Percentiles rank a stretch among this genome's conserved stretches.
Conservation (phyloP, 2,329 filamentous ascomycete species). For the Monosporascus sp. region DNA sequence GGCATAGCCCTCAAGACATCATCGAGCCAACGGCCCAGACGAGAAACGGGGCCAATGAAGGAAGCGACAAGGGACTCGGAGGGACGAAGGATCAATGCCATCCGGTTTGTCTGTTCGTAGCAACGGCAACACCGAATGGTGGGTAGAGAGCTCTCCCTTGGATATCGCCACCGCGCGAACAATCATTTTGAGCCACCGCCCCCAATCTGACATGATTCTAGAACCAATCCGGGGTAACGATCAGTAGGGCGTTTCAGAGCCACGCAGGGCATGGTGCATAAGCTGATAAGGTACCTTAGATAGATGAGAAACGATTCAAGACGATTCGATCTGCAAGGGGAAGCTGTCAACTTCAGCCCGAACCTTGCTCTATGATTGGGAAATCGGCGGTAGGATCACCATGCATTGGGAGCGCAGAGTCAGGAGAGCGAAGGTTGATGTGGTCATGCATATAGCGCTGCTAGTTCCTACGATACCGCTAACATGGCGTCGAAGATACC, state of each 20-base stretch:
- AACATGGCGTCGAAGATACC: too few species aligned
- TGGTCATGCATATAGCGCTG: too few species aligned
- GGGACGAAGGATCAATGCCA: too few species aligned
- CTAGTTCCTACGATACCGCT: too few species aligned
- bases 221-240: not conserved
- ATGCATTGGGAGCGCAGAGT: not conserved
- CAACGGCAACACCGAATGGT: too few species aligned
- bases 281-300: not conserved
- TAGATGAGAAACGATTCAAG: not conserved
- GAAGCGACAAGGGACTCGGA: too few species aligned
- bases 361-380: not conserved
- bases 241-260: not conserved
- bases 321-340: not conserved
- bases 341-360: not conserved
- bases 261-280: not conserved
- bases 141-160: too few species aligned
- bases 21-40: too few species aligned
- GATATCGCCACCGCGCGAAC: too few species aligned
- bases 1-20: too few species aligned
- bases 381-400: not conserved
- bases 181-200: not conserved
- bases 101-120: too few species aligned
- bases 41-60: too few species aligned
- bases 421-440: not conserved
- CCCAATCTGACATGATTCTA: not conserved